Evolutionary conservation across 495 filamentous ascomycete species (phyloP), one percentile per base, ranked within the genome.

Genomic region (Talaromyces liani): DNA sequence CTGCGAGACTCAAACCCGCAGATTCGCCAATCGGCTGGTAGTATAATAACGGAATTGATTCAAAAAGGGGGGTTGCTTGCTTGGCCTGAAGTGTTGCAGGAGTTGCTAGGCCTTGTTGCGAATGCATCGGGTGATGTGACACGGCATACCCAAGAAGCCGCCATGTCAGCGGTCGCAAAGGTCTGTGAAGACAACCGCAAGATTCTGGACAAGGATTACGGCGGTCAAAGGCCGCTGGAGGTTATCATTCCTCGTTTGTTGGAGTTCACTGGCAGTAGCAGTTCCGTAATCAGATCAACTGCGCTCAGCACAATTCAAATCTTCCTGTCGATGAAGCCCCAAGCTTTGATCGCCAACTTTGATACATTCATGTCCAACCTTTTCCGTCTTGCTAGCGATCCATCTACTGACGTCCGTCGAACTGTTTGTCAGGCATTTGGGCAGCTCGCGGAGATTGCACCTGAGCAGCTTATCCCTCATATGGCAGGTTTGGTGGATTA

Each of bases 121-220:
- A 96, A 95, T 70, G 80, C 87, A 61, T 75, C 76, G 14, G 89
- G 91, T 3, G 84, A 88, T 65, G 77, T 85, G 14, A 77, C 90
- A 2, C 73, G 80, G 36, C 82, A 88, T 65, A 85, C 88, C 9
- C 93, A 96, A 69, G 95, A 99, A 72, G 93, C 92, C 64, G 92
- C 92, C 57, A 96, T 97, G 90, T 85, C 88, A 25, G 92, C 94
- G 12, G 80, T 99, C 71, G 79, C 87, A 66, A 98, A 97, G 79
- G 91, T 98, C 66, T 99, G 95, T 75, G 92, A 98, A 73, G 94
- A 99, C 75, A 97, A 93, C 75, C 89, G 87, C 71, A 89, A 89
- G 68, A 80, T 90, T 63, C 78, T 99, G 62, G 92, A 97, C 74
- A 83, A 86, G 66, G 91, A 96, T 49, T 90, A 95, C 69, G 81